Evolutionary conservation across 306 rosid species (phyloP).

Genomic region (Medicago lupulina): DNA sequence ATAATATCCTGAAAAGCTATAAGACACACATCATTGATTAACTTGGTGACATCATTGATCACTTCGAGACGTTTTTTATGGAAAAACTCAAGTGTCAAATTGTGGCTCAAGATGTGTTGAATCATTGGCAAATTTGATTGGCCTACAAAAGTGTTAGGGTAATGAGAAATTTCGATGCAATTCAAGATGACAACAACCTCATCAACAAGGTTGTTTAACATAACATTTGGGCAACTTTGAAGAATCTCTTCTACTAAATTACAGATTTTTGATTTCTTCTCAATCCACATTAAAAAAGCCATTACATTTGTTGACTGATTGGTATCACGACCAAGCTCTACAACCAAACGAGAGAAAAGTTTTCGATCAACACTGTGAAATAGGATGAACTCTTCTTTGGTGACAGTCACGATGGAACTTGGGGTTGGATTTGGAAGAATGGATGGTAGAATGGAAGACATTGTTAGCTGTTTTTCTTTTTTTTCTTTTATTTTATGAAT

Average conservation of each 20-base stretch:
- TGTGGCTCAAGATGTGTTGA: constrained; percentile 38
- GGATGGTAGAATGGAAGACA: constrained; percentile 1
- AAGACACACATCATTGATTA: constrained; percentile 50
- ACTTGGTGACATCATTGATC: constrained; percentile 21
- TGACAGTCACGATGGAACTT: constrained; percentile 2
- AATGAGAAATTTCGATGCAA: constrained; percentile 46
- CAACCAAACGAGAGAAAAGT: constrained; percentile 58
- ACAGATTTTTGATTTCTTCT: constrained; percentile 27
- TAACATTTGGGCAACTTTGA: constrained; percentile 36
- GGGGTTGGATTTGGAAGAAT: neutral
- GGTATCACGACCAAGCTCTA: constrained; percentile 45
- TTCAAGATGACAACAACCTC: constrained; percentile 51
- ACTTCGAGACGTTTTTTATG: constrained; percentile 40
- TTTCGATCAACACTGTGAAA: constrained; percentile 69
- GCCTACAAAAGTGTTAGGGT: neutral
- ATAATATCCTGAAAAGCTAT: constrained; percentile 63
- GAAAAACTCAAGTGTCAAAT: constrained; percentile 46
- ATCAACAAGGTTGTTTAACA: constrained; percentile 42
- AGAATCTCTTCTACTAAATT: constrained; percentile 42
- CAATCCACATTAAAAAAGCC: constrained; percentile 78
- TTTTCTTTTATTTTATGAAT: too few relatives aligned
- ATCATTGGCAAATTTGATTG: constrained; percentile 44
- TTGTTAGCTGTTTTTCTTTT: neutral
- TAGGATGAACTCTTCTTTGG: constrained; percentile 55
- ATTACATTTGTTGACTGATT: constrained; percentile 52